Evolutionary conservation across 495 filamentous ascomycete genomes (phyloP).

Genomic region (Podospora pseudoanserina): DNA sequence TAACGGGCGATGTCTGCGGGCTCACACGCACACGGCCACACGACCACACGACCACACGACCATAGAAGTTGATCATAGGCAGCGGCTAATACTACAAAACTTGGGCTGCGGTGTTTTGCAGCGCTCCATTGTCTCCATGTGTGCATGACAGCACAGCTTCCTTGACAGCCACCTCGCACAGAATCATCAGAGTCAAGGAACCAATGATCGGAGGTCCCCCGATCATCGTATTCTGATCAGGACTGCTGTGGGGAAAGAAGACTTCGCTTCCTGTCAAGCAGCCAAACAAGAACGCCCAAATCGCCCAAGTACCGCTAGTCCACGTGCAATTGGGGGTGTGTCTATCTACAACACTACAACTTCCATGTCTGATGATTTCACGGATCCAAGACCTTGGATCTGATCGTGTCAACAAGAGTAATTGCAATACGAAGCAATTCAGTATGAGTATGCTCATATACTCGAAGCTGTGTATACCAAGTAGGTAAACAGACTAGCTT

Average conservation of each 20-base stretch:
- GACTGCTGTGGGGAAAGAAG: neutral
- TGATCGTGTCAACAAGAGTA: neutral
- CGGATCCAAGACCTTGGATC: neutral
- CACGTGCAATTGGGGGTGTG: too few relatives aligned
- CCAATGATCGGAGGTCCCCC: neutral
- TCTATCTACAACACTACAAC: too few relatives aligned
- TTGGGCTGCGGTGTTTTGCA: neutral
- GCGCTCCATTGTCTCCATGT: neutral
- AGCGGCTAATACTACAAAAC: too few relatives aligned
- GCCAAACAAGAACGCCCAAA: neutral
- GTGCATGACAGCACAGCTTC: neutral
- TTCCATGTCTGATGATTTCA: neutral
- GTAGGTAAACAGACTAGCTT: too few relatives aligned
- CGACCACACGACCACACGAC: neutral
- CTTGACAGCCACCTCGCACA: neutral
- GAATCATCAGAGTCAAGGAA: neutral
- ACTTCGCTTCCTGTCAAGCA: neutral
- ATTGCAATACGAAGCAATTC: too few relatives aligned
- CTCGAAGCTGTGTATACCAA: too few relatives aligned
- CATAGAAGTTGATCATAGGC: neutral
- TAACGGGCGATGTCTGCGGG: neutral
- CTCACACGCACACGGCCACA: neutral
- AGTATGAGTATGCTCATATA: too few relatives aligned
- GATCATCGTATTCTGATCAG: neutral
- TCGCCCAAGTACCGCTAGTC: neutral